Percentiles rank a stretch among this genome's conserved stretches.
These are phyloP conservation scores for Glutinoglossum americanum DNA, from an alignment of 495 filamentous ascomycete genomes.

Conservation along the genomic window DNA sequence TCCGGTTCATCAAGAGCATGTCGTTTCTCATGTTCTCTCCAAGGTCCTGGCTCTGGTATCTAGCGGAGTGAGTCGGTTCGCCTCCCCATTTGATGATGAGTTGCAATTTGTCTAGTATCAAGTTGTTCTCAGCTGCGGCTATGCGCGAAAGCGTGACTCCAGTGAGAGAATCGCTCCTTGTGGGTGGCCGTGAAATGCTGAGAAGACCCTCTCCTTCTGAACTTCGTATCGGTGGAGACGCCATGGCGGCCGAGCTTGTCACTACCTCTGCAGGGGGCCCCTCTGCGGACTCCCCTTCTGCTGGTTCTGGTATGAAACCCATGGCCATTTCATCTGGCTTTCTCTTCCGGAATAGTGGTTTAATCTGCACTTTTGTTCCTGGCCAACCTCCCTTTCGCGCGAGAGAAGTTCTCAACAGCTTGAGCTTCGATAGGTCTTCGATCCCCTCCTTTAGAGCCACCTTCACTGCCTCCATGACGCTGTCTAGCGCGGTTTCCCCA, in stretches of 20 bases:
- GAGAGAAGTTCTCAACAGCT: constrained; percentile 58
- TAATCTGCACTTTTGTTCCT: constrained; percentile 96
- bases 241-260: neutral
- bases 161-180: constrained; percentile 60
- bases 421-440: constrained; percentile 76
- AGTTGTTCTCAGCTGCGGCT: constrained; percentile 70
- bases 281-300: neutral
- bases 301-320: neutral
- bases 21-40: constrained; percentile 93
- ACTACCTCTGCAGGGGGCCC: neutral
- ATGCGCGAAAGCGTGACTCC: constrained; percentile 75
- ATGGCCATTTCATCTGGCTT: constrained; percentile 25
- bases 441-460: constrained; percentile 50
- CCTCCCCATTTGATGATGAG: constrained; percentile 98
- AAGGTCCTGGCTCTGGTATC: constrained; percentile 86
- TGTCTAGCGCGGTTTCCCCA: constrained; percentile 72
- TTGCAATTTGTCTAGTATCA: constrained; percentile 85
- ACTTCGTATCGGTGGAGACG: neutral
- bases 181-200: neutral
- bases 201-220: constrained; percentile 1
- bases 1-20: constrained; percentile 77
- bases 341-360: constrained; percentile 85
- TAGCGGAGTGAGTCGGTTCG: constrained; percentile 89
- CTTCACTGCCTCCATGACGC: constrained; percentile 68
- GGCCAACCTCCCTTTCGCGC: constrained; percentile 83